These are phyloP conservation scores for Histomonas meleagridis DNA, from an alignment of 208 protist species.

Conservation along the genomic window DNA sequence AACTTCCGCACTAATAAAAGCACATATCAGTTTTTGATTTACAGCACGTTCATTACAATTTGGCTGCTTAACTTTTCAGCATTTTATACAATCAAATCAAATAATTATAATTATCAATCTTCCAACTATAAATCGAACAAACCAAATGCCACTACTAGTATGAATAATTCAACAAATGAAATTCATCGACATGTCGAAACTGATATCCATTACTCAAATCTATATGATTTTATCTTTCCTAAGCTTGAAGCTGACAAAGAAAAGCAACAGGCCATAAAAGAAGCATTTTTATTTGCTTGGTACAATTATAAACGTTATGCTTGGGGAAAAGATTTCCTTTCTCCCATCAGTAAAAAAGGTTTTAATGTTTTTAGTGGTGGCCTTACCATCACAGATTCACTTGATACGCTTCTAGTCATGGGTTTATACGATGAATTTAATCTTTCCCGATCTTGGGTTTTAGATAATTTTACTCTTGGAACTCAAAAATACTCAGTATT, in stretches of 20 bases:
- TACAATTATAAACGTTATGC: constrained; percentile 54
- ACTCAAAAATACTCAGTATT: constrained; percentile 51
- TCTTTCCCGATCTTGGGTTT: neutral
- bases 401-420: constrained; percentile 64
- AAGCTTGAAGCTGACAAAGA: constrained; percentile 16
- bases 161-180: no score
- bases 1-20: no score
- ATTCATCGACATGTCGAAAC: no score
- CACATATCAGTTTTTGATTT: no score
- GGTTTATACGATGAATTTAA: constrained; percentile 36
- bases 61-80: no score
- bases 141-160: no score
- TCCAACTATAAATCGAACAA: no score
- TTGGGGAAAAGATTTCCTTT: constrained; percentile 64
- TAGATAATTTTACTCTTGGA: neutral
- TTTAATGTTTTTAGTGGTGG: constrained; percentile 48
- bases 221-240: neutral
- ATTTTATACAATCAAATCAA: no score
- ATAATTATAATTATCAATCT: no score
- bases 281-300: constrained; percentile 42
- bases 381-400: constrained; percentile 61
- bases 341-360: constrained; percentile 48
- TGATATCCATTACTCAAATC: no score
- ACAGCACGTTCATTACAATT: no score
- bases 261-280: constrained; percentile 39